Base-by-base conservation (phyloP, 2,329 filamentous ascomycete genomes). In the Colletotrichum plurivorum region DNA sequence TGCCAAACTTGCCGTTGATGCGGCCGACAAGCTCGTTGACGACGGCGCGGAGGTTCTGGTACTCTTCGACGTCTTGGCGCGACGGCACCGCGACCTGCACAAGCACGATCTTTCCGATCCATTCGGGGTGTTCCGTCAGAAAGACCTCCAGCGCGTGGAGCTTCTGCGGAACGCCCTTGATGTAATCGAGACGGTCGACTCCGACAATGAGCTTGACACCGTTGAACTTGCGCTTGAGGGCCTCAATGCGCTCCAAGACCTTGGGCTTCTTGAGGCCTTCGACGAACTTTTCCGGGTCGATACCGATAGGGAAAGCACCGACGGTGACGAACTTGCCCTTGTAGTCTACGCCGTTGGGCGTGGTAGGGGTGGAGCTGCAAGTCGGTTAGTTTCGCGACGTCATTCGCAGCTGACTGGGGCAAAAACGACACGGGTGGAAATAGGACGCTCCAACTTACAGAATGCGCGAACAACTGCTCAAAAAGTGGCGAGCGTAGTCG, bases 151-250 rank as follows among this genome's bases (percentile, higher is more conserved):
- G 89, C 2, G 96, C 95, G 77, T 98, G 96, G 10, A 99, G 86
- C 80, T 99, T 99, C 81, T 99, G 96, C 0, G 96, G 96, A 10
- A 99, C 95, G 71, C 96, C 96, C 83, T 98, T 98, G 89, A 98
- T 98, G 82, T 99, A 98, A 81, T 99, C 96, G 58, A 98, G 88
- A 57, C 96, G 93, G 79, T 99, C 96, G 59, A 98, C 96, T 71
- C 96, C 95, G 45, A 98, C 95, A 75, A 99, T 97, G 72, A 98
- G 88, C 84, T 98, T 98, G 75, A 97, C 94, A 54, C 95, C 95
- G 73, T 97, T 92, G 77, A 98, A 99, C 81, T 97, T 98, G 77
- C 93, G 92, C 76, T 93, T 91, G 5, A 98, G 86, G 2, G 92
- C 90, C 4, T 91, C 90, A 74, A 99, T 97, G 68, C 95, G 93